Evolutionary conservation across 805 yeast species (phyloP).

Genomic region (Lachancea thermotolerans): DNA sequence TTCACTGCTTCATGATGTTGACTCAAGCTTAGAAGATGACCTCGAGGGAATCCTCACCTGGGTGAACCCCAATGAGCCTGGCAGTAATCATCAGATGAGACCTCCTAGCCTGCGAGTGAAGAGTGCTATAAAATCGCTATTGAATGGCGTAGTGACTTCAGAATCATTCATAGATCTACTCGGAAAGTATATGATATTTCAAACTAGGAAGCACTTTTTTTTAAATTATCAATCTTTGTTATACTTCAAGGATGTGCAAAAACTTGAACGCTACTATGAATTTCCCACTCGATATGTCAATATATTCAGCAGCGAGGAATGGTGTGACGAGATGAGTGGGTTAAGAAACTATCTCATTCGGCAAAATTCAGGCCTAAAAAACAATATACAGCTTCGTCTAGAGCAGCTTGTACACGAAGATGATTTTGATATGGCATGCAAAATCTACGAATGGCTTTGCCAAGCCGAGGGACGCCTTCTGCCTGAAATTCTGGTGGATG

Average conservation of each 20-base stretch:
- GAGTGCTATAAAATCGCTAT: slow-evolving; percentile 9
- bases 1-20: slow-evolving; percentile 6
- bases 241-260: slow-evolving; percentile 17
- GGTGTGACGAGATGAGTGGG: slow-evolving; percentile 16
- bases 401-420: slow-evolving; percentile 18
- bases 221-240: slow-evolving; percentile 11
- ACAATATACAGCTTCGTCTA: slow-evolving; percentile 7
- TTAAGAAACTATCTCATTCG: slow-evolving; percentile 25
- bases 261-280: slow-evolving; percentile 19
- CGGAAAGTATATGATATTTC: slow-evolving; percentile 17
- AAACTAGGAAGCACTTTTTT: slow-evolving; percentile 23
- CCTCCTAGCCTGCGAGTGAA: slow-evolving; percentile 24
- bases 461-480: slow-evolving; percentile 12
- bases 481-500: slow-evolving; percentile 18
- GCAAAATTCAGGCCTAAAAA: slow-evolving; percentile 12
- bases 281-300: slow-evolving; percentile 20
- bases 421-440: slow-evolving; percentile 21
- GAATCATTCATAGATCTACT: slow-evolving; percentile 8
- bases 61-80: slow-evolving; percentile 23
- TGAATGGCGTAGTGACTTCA: background rate
- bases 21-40: slow-evolving; percentile 17
- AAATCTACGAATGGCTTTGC: slow-evolving; percentile 22
- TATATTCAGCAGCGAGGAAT: slow-evolving; percentile 11
- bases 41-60: slow-evolving; percentile 20
- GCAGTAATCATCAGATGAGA: slow-evolving; percentile 20